Base-by-base conservation (phyloP, 805 yeast species). In the Candida ascalaphidarum region DNA sequence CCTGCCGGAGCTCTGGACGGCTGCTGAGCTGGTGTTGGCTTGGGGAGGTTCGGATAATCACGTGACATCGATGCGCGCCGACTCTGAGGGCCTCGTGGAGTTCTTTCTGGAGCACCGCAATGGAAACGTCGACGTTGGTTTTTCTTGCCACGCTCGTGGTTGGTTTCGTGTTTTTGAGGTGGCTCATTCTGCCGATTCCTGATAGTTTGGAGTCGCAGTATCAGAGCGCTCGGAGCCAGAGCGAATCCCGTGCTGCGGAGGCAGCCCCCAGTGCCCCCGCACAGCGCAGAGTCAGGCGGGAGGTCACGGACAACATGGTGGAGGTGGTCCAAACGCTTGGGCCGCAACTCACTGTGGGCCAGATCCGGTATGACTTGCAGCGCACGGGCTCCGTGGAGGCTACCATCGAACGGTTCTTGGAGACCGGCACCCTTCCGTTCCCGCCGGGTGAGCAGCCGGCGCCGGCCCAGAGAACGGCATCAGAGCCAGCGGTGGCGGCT, bases 301-400 rank as follows among this genome's bases (percentile, higher is more conserved):
- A 50, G 10, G 77, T 80, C 14, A 75, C 79, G 3, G 62, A 61
- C 4, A 72, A 71, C 32, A 89, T 89, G 97, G 65, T 89, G 24
- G 92, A 81, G 37, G 77, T 82, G 0, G 96, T 89, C 2, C 81
- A 76, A 41, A 75, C 85, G 23, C 63, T 89, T 31, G 95, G 86
- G 0, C 96, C 96, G 4, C 62, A 64, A 13, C 57, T 83, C 18
- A 64, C 81, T 2, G 67, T 56, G 4, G 81, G 71, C 6, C 94
- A 82, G 47, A 84, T 92, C 35, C 64, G 77, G 35, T 63, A 65
- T 36, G 94, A 81, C 48, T 66, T 92, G 36, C 75, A 77, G 44
- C 63, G 73, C 34, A 74, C 92, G 0, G 94, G 94, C 0, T 77
- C 81, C 6, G 88, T 88, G 1, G 88, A 84, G 50, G 69, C 55